A percentile compares a stretch with the other conserved stretches of the same genome.
These are phyloP conservation scores for Fusarium aywerte DNA, from an alignment of 2,329 filamentous ascomycete genomes.

Conservation along the genomic window DNA sequence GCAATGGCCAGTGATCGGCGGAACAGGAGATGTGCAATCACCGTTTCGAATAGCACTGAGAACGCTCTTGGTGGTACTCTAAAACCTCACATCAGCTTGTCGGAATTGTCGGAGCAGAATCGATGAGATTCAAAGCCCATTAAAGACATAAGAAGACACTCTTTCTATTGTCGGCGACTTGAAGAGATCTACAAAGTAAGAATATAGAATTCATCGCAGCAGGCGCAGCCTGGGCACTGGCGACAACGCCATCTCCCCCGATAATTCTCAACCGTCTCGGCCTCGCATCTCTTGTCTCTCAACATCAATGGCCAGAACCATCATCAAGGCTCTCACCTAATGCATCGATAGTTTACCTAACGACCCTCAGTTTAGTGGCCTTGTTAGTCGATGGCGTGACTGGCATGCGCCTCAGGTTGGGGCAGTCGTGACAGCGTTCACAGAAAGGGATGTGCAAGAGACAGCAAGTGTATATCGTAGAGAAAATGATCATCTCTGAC, in stretches of 20 bases:
- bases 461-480: background rate
- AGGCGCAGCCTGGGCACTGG: slow-evolving; percentile 19
- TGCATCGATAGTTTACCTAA: slow-evolving; percentile 12
- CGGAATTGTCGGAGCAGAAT: background rate
- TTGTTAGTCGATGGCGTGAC: slow-evolving; percentile 26
- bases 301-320: slow-evolving; percentile 14
- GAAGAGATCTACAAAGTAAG: no score
- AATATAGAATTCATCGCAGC: slow-evolving; percentile 30
- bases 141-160: no score
- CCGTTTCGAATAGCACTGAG: no score
- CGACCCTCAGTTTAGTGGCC: background rate
- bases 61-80: no score
- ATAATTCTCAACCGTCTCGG: slow-evolving; percentile 14
- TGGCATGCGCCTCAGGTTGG: slow-evolving; percentile 28
- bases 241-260: background rate
- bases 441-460: slow-evolving; percentile 30
- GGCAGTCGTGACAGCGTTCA: slow-evolving; percentile 13
- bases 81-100: background rate
- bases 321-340: slow-evolving; percentile 12
- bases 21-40: no score
- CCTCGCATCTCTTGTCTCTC: slow-evolving; percentile 4
- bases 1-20: no score
- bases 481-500: background rate
- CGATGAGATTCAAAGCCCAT: no score
- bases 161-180: no score